Evolutionary conservation across 2,329 filamentous ascomycete genomes (phyloP), one percentile per base, ranked within the genome.

Genomic region (Ophiobolus disseminans): DNA sequence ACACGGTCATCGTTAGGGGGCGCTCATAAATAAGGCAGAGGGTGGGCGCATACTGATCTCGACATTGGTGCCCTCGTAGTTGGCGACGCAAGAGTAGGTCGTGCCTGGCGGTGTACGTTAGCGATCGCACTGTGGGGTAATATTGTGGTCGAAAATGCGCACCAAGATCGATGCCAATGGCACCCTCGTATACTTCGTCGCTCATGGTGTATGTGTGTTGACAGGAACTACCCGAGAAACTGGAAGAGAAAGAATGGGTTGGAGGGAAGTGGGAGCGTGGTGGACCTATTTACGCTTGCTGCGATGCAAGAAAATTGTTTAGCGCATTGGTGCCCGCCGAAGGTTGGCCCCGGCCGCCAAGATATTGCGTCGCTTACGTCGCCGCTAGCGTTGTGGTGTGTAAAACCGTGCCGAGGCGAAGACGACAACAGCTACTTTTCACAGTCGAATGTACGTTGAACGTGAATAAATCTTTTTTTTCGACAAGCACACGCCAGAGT

Each of bases 141-240:
- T 56, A 48, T 58, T 55, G 11, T 36, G 36, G 17, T 49, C 44
- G 50, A 55, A 48, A 45, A 46, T 54, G 49, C 64, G 73, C 83
- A 96, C 93, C 94, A 82, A 99, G 86, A 88, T 99, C 94, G 83
- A 99, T 99, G 87, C 94, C 94, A 83, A 97, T 91, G 86, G 94
- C 94, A 89, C 94, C 94, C 78, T 99, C 94, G 80, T 97, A 99
- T 73, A 95, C 87, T 87, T 97, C 93, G 79, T 96, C 91, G 78
- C 90, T 87, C 93, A 97, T 97, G 76, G 81, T 90, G 75, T 56
- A 49, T 64, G 72, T 68, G 41, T 36, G 65, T 54, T 66, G 57
- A 47, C 63, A 62, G 53, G 57, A 58, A 59, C 60, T 55, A 63
- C 60, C 60, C 60, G 58, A 56, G 61, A 60, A 54, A 58, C 53